A percentile compares a stretch with the other conserved stretches of the same genome.
These are phyloP conservation scores for Aulographum hederae DNA, from an alignment of 2,329 filamentous ascomycete species.

Conservation along the genomic window DNA sequence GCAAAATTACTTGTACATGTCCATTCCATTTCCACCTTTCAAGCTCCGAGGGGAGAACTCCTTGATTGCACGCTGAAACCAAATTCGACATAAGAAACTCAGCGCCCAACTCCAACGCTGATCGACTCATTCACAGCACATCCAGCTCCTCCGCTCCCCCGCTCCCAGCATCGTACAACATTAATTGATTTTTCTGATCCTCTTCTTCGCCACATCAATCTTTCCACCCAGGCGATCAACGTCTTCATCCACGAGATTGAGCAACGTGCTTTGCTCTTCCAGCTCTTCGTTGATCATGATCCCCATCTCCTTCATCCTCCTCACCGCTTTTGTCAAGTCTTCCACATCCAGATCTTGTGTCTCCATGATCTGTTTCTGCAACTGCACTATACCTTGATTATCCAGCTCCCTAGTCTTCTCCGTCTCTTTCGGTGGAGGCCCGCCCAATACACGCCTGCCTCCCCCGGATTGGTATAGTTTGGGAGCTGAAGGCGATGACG, in stretches of 20 bases:
- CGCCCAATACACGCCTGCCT: constrained; percentile 45
- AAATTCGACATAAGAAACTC: no score
- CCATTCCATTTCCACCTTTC: no score
- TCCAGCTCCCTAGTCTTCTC: constrained; percentile 60
- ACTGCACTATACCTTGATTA: constrained; percentile 53
- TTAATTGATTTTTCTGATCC: constrained; percentile 22
- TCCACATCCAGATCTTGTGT: constrained; percentile 61
- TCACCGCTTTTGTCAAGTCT: constrained; percentile 47
- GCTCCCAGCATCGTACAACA: not conserved
- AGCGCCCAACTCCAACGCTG: no score
- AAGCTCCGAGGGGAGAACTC: no score
- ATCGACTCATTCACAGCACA: no score
- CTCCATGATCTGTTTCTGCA: constrained; percentile 56
- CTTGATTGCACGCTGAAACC: no score
- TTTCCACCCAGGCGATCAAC: constrained; percentile 37
- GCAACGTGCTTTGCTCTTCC: constrained; percentile 3
- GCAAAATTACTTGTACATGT: no score
- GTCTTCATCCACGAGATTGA: constrained; percentile 5
- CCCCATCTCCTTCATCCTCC: constrained; percentile 58
- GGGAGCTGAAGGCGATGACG: not conserved
- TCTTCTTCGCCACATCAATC: constrained; percentile 54
- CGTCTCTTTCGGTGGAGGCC: constrained; percentile 50
- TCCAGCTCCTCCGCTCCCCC: no score
- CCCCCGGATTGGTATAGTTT: not conserved
- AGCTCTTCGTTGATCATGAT: constrained; percentile 44